Base-by-base conservation (phyloP, 106 monocot species). In the Triglochin maritima region DNA sequence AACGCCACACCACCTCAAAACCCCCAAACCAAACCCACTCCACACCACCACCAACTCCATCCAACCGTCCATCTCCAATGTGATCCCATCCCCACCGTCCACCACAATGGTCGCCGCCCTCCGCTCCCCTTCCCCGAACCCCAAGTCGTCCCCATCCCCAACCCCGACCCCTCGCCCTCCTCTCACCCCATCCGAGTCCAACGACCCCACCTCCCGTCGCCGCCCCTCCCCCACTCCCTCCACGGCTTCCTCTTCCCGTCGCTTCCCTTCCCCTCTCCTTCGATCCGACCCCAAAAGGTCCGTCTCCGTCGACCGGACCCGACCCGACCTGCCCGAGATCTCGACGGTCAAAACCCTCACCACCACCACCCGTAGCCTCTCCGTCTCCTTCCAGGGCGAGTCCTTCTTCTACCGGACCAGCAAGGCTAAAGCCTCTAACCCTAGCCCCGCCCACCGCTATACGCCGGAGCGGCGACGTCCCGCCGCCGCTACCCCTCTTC, bases 361-460 rank as follows among this genome's bases (percentile, higher is more conserved):
- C 67, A 75, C 74, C 7, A 69, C 57, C 11, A 75, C 74, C 10
- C 48, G 74, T 50, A 75, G 67, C 44, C 15, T 75, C 41, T 60
- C 74, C 12, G 74, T 75, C 1, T 75, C 74, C 9, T 75, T 75
- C n/a, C 74, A 75, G 16, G 74, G 74, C 15, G 74, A 60, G 16
- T 75, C 74, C 3, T 75, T 75, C 67, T 59, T 67, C 67, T 60
- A 67, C 60, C 74, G 68, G 67, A 75, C 74, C 8, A 75, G 74
- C 60, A 75, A 67, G 60, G 66, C 65, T 13, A 65, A 74, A 49
- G 47, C 56, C 10, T 44, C 42, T 15, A 51, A 53, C 7, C 63
- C 72, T 6, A 64, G 48, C n/a, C 53, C 63, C 7, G 50, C 46
- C 0, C 44, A 54, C 45, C 63, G 64, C 17, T 44, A 49, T 7